Evolutionary conservation across 176 grass and related monocot species (phyloP).

Genomic region (Aechmea fasciata): DNA sequence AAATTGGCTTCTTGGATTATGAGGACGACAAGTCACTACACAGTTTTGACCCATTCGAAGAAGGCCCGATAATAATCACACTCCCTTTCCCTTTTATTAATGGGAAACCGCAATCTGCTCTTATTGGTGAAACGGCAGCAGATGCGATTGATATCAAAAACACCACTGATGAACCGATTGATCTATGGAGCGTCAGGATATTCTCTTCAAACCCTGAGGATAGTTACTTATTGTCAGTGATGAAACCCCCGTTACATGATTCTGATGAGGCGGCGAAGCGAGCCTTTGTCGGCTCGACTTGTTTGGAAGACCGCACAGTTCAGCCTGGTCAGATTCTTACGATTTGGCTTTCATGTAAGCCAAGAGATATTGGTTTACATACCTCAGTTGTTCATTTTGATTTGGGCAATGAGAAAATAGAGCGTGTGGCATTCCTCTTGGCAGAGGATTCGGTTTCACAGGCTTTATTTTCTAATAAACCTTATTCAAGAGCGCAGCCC

Average conservation of each 20-base stretch:
- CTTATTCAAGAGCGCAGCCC: slow-evolving; percentile 44
- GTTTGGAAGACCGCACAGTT: slow-evolving; percentile 66
- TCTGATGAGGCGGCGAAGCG: slow-evolving; percentile 32
- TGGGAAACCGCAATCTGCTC: slow-evolving; percentile 59
- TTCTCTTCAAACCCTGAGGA: slow-evolving; percentile 87
- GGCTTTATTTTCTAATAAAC: slow-evolving; percentile 56
- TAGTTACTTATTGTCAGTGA: slow-evolving; percentile 66
- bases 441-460: slow-evolving; percentile 68
- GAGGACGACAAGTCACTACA: slow-evolving; percentile 51
- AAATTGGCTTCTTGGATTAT: slow-evolving; percentile 80
- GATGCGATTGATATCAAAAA: slow-evolving; percentile 49
- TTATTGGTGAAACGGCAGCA: slow-evolving; percentile 53
- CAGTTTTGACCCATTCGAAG: slow-evolving; percentile 43
- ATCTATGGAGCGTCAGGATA: slow-evolving; percentile 75
- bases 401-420: slow-evolving; percentile 71
- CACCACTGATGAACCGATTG: slow-evolving; percentile 46
- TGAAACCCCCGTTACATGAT: slow-evolving; percentile 58
- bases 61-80: slow-evolving; percentile 50
- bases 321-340: slow-evolving; percentile 57
- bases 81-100: slow-evolving; percentile 56
- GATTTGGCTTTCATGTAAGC: slow-evolving; percentile 85
- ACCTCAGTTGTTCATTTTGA: slow-evolving; percentile 83
- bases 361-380: slow-evolving; percentile 82
- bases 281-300: slow-evolving; percentile 48
- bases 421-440: slow-evolving; percentile 72